Base-by-base conservation (phyloP, 2,329 filamentous ascomycete genomes). In the Myriangium duriaei region DNA sequence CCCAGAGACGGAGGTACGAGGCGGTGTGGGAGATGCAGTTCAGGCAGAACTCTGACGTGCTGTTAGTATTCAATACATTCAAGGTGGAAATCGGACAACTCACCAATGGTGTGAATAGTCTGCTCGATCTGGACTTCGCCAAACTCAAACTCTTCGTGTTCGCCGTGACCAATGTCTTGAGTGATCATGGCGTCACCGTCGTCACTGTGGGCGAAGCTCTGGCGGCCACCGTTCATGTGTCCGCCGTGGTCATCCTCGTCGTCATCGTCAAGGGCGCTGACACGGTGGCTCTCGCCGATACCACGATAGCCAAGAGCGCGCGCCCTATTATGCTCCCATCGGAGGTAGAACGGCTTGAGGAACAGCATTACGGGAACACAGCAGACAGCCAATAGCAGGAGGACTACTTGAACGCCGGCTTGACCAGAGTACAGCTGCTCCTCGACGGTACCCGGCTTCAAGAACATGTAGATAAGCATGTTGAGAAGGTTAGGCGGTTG, bases 401-500 rank as follows among this genome's bases (percentile, higher is more conserved):
- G 66, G 37, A 82, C 58, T 10, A 84, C 65, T 60, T 98, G 91
- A 0, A 98, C 71, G 2, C 57, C 58, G 11, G 68, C 72, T 59
- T 98, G 91, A 30, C 83, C 83, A 14, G 66, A 57, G 58, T 94
- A 98, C 4, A 98, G 69, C 35, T 71, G 71, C 44, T 84, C 74
- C 34, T 82, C 79, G 16, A 81, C 64, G 0, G 61, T 81, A 36
- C 86, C 86, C 3, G 91, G 91, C 46, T 79, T 76, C 49, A 98
- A 65, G 68, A 98, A 98, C 92, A 98, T 98, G 72, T 95, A 95
- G 54, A 98, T 98, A 54, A 98, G 70, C 88, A 96, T 96, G 72
- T 98, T 98, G 45, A 98, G 67, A 43, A 98, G 69, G 52, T 86
- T 85, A 2, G 92, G 91, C 1, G 92, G 84, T 45, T 74, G 71